A percentile compares a stretch with the other conserved stretches of the same genome.
phyloP scores from a whole-genome alignment of 2,329 filamentous ascomycete genomes.

The Microthyrium microscopicum region DNA sequence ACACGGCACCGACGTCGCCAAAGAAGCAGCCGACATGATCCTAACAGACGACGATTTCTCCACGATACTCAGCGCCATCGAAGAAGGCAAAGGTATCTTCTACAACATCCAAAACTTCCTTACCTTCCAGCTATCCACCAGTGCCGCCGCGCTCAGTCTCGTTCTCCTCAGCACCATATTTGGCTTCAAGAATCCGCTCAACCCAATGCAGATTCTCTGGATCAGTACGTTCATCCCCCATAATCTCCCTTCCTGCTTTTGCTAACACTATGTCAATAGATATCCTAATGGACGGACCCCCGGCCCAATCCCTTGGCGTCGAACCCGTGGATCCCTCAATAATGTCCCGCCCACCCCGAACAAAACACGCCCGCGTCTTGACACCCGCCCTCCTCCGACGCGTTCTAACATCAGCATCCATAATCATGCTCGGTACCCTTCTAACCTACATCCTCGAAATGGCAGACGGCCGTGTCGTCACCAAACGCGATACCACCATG shows the following conservation, averaged over 20 bases:
- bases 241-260: neutral
- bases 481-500: conserved; percentile 92
- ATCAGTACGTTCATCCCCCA: conserved; percentile 56
- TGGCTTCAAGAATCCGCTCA: conserved; percentile 87
- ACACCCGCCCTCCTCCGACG: conserved; percentile 67
- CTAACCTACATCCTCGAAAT: conserved; percentile 86
- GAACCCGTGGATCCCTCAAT: conserved; percentile 89
- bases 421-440: conserved; percentile 90
- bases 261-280: conserved; percentile 36
- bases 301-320: conserved; percentile 89
- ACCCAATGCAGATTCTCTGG: conserved; percentile 99
- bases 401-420: conserved; percentile 68
- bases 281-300: conserved; percentile 98
- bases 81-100: conserved; percentile 98
- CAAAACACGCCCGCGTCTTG: conserved; percentile 78
- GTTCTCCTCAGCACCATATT: conserved; percentile 86
- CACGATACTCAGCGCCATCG: conserved; percentile 84
- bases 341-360: conserved; percentile 78
- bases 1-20: conserved; percentile 90
- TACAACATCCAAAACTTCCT: conserved; percentile 99
- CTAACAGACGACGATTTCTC: conserved; percentile 79
- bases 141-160: conserved; percentile 77
- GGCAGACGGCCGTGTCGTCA: conserved; percentile 64
- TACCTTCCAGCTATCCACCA: conserved; percentile 95
- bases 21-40: conserved; percentile 91